These are phyloP conservation scores for Geoglossum cookeanum DNA, from an alignment of 2,329 filamentous ascomycete species.

Conservation along the genomic window DNA sequence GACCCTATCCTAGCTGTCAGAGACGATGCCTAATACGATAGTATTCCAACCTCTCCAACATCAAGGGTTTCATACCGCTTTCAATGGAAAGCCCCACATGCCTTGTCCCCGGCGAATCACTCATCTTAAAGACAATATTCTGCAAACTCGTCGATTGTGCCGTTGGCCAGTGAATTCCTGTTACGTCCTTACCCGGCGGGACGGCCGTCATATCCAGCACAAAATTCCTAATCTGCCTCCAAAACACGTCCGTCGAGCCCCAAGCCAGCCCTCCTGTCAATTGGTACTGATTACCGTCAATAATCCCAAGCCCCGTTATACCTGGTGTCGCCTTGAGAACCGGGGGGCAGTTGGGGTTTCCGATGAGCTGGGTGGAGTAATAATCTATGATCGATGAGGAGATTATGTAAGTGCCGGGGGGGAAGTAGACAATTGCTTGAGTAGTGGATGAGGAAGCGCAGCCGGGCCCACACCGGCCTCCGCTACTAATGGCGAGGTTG, in stretches of 20 bases:
- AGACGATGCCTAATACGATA: background rate
- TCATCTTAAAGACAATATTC: constrained; percentile 26
- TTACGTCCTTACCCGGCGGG: constrained; percentile 24
- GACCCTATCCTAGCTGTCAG: constrained; percentile 14
- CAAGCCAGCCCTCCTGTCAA: constrained; percentile 8
- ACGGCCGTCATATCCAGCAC: constrained; percentile 35
- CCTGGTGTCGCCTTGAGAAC: constrained; percentile 32
- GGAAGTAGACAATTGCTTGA: constrained; percentile 38
- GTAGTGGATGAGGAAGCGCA: constrained; percentile 29
- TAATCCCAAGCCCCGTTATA: constrained; percentile 36
- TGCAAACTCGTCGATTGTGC: constrained; percentile 27
- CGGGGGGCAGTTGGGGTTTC: constrained; percentile 37
- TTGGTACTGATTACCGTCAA: constrained; percentile 36
- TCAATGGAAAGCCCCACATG: constrained; percentile 27
- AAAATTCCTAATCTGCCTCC: constrained; percentile 37
- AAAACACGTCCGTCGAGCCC: constrained; percentile 23
- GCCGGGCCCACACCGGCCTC: constrained; percentile 23
- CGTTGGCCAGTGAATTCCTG: constrained; percentile 27
- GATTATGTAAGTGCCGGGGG: constrained; percentile 38
- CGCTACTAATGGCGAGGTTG: constrained; percentile 22
- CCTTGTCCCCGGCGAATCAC: constrained; percentile 25
- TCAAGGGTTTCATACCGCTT: constrained; percentile 8
- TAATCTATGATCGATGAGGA: constrained; percentile 39
- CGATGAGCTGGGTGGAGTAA: constrained; percentile 43
- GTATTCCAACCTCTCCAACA: background rate